Conservation (phyloP, 768 basidiomycete species). For the Phylloporus sp. region DNA sequence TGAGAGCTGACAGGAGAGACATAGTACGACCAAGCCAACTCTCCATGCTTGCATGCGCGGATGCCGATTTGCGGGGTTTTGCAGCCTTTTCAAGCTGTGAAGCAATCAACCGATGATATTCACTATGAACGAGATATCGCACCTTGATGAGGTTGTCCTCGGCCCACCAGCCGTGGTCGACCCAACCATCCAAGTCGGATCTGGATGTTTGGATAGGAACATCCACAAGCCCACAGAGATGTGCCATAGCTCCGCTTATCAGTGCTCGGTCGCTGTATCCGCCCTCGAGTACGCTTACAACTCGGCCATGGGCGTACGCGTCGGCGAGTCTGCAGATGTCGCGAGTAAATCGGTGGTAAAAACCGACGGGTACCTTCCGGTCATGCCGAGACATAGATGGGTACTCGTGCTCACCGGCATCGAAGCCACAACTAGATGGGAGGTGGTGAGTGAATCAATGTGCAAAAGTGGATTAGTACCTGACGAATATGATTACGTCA, state of each 20-base stretch:
- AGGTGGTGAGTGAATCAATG: background rate
- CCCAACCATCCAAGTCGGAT: conserved; percentile 8
- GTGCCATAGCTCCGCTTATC: conserved; percentile 77
- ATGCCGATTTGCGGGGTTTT: conserved; percentile 51
- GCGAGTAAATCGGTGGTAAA: conserved; percentile 77
- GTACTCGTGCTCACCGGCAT: conserved; percentile 90
- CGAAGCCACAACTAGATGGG: conserved; percentile 76
- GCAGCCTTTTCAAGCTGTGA: conserved; percentile 58
- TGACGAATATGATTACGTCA: conserved; percentile 81
- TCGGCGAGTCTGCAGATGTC: conserved; percentile 67
- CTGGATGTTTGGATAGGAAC: background rate
- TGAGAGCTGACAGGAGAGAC: conserved; percentile 14
- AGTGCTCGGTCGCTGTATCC: conserved; percentile 92
- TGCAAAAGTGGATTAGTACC: conserved; percentile 39
- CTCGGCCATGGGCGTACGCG: conserved; percentile 55
- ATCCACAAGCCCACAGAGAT: conserved; percentile 61
- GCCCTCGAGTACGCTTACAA: conserved; percentile 91
- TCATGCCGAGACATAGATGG: conserved; percentile 87
- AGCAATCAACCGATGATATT: background rate
- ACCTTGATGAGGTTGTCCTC: conserved; percentile 57
- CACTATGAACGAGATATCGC: background rate
- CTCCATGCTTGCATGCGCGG: conserved; percentile 32
- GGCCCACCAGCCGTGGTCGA: conserved; percentile 61
- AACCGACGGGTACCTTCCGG: conserved; percentile 81
- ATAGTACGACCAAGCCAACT: conserved; percentile 58